A percentile compares a stretch with the other conserved stretches of the same genome.
These are phyloP conservation scores for Sphaerobolus stellatus DNA, from an alignment of 1,284 basidiomycete species.

Conservation along the genomic window DNA sequence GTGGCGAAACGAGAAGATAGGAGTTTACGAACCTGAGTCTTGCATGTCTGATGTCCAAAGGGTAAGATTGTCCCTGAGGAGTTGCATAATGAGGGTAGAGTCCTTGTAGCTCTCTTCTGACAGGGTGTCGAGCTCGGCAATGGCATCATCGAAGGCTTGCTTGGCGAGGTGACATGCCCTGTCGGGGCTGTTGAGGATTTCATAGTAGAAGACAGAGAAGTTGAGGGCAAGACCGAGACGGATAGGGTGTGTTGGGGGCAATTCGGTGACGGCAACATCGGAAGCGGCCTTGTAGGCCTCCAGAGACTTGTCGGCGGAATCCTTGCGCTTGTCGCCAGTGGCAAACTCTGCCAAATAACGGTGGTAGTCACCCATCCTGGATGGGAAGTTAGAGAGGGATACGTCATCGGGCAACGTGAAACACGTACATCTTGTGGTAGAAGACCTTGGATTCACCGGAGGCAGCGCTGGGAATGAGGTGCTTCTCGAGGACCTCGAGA, in stretches of 20 bases:
- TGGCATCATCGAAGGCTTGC: constrained; percentile 99
- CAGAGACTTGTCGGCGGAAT: constrained; percentile 96
- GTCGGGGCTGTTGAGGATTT: constrained; percentile 99
- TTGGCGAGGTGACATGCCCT: constrained; percentile 51
- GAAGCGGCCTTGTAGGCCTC: constrained; percentile 99
- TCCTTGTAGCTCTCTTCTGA: constrained; percentile 99
- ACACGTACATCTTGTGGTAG: constrained; percentile 98
- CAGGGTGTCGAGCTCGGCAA: constrained; percentile 98
- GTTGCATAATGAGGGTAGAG: constrained; percentile 98
- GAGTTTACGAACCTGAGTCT: constrained; percentile 63
- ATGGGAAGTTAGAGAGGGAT: not conserved
- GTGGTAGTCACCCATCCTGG: constrained; percentile 99
- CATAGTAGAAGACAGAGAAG: constrained; percentile 99
- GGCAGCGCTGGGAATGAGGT: constrained; percentile 97
- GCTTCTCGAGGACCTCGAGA: constrained; percentile 97
- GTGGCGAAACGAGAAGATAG: not conserved
- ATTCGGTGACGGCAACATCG: constrained; percentile 96
- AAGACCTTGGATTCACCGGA: constrained; percentile 99
- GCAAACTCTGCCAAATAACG: constrained; percentile 99
- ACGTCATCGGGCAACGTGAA: not conserved
- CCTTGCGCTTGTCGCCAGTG: constrained; percentile 98
- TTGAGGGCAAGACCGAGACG: constrained; percentile 98
- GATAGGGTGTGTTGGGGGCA: constrained; percentile 98
- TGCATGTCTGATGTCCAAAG: constrained; percentile 99
- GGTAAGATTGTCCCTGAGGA: constrained; percentile 97